A percentile compares a stretch with the other conserved stretches of the same genome.
Evolutionary conservation across 257 asterid genomes (phyloP).

Genomic region (Solanum medicagineum): DNA sequence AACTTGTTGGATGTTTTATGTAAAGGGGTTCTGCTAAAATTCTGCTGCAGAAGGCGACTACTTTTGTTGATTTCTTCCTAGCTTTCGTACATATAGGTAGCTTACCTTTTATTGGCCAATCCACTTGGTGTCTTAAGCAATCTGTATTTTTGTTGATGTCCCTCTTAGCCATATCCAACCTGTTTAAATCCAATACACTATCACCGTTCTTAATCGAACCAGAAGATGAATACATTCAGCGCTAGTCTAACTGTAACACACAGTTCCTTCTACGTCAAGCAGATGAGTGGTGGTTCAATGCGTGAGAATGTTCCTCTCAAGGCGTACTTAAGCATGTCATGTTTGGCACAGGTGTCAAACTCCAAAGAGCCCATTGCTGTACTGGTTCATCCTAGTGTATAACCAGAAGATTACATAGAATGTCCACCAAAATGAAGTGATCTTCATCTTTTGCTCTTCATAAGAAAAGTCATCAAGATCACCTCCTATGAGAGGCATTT

Average conservation of each 20-base stretch:
- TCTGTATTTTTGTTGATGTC: not conserved
- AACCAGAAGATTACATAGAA: too few species aligned
- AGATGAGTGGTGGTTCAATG: not conserved
- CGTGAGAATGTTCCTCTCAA: not conserved
- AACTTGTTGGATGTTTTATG: not conserved
- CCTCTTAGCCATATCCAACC: not conserved
- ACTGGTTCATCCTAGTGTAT: not conserved
- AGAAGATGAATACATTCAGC: not conserved
- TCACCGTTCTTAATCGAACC: not conserved
- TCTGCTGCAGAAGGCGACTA: not conserved
- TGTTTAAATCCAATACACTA: not conserved
- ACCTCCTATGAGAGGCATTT: too few species aligned
- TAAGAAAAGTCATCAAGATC: too few species aligned
- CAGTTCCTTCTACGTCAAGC: not conserved
- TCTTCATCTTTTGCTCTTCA: too few species aligned
- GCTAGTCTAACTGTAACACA: not conserved
- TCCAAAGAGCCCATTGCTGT: not conserved
- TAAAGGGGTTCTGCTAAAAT: not conserved
- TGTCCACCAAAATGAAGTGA: too few species aligned
- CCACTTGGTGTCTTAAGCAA: not conserved
- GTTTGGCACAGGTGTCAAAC: not conserved
- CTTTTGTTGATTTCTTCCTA: not conserved
- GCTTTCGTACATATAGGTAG: not conserved
- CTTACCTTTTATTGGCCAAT: not conserved
- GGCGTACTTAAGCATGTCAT: not conserved